Percentiles rank a stretch among this genome's conserved stretches.
Conservation (phyloP, 371 early-diverging fungal species). For the Mortierella sp. region DNA sequence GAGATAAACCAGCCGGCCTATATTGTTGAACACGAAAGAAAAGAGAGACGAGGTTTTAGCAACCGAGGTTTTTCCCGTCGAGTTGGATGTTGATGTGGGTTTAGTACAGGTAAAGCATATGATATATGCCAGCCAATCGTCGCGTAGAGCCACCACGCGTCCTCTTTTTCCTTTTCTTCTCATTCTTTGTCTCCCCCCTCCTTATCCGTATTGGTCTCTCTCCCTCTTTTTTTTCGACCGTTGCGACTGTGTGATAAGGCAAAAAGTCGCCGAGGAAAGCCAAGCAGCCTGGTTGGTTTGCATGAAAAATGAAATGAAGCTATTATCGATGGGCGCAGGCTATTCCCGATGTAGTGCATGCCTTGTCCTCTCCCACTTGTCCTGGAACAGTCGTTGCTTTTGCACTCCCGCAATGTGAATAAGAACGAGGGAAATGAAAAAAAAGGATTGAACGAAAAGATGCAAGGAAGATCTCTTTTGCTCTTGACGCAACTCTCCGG, state of each 20-base stretch:
- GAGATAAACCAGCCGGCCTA: conserved; percentile 78
- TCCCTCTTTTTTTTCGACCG: not conserved
- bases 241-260: not conserved
- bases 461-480: not conserved
- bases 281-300: not conserved
- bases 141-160: not conserved
- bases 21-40: not conserved
- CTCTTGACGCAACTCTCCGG: not conserved
- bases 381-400: not conserved
- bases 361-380: not conserved
- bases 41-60: too few relatives aligned
- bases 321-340: not conserved
- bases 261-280: not conserved
- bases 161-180: not conserved
- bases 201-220: not conserved
- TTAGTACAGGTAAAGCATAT: not conserved
- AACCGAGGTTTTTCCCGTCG: not conserved
- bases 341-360: not conserved
- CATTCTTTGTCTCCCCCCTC: not conserved
- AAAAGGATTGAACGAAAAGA: not conserved
- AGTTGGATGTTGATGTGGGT: not conserved
- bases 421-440: not conserved
- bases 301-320: not conserved
- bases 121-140: not conserved
- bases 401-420: too few relatives aligned